A percentile compares a stretch with the other conserved stretches of the same genome.
Conservation (phyloP, 805 yeast genomes). For the Candida coleopterorum region DNA sequence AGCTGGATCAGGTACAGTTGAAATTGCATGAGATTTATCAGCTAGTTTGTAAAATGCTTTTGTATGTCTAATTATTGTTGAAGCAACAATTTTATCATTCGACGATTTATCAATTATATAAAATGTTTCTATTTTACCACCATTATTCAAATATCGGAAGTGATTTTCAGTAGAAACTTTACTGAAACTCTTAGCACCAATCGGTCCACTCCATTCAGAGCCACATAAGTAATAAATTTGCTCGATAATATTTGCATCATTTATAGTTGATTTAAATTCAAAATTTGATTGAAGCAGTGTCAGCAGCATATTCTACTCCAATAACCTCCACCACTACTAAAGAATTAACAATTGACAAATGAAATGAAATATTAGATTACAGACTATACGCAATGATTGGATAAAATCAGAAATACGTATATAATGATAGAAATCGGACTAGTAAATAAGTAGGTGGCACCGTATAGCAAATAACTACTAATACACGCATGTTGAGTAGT, state of each 20-base stretch:
- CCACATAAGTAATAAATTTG: slow-evolving; percentile 20
- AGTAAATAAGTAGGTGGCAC: too few relatives aligned
- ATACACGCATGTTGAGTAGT: too few relatives aligned
- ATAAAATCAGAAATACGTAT: too few relatives aligned
- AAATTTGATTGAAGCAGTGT: background rate
- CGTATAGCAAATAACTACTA: too few relatives aligned
- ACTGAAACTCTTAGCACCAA: slow-evolving; percentile 19
- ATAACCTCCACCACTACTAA: too few relatives aligned
- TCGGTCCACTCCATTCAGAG: slow-evolving; percentile 19
- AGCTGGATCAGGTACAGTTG: slow-evolving; percentile 26
- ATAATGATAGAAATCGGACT: too few relatives aligned
- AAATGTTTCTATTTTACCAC: slow-evolving; percentile 20
- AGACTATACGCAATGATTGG: too few relatives aligned
- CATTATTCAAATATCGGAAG: slow-evolving; percentile 8
- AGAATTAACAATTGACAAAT: too few relatives aligned
- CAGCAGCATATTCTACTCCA: too few relatives aligned
- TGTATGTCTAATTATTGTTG: slow-evolving; percentile 18
- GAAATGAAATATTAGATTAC: too few relatives aligned
- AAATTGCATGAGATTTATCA: slow-evolving; percentile 18
- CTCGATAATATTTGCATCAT: slow-evolving; percentile 19
- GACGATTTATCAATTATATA: slow-evolving; percentile 19
- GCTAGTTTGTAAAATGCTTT: slow-evolving; percentile 28
- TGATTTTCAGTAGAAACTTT: slow-evolving; percentile 11
- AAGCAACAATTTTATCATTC: slow-evolving; percentile 18
- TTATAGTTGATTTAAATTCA: slow-evolving; percentile 11